phyloP scores from a whole-genome alignment of 2,329 filamentous ascomycete genomes.

The Coniochaeta prunicola region DNA sequence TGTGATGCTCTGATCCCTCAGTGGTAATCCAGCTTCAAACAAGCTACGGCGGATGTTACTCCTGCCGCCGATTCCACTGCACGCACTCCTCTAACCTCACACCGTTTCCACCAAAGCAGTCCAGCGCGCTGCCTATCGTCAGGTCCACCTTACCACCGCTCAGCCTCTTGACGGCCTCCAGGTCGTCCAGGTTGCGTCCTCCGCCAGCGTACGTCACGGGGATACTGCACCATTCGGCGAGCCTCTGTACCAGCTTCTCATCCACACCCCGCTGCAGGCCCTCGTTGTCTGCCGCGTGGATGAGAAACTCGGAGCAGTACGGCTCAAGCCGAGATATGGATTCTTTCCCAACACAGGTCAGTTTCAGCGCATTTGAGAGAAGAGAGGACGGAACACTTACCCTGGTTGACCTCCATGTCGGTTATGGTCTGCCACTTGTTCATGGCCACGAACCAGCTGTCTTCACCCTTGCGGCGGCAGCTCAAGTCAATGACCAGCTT shows the following conservation, averaged over 20 bases:
- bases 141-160: constrained; percentile 81
- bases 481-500: constrained; percentile 94
- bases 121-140: constrained; percentile 92
- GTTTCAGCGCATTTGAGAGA: neutral
- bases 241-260: constrained; percentile 66
- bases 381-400: constrained; percentile 43
- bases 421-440: constrained; percentile 99
- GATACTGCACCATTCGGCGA: constrained; percentile 82
- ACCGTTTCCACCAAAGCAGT: constrained; percentile 86
- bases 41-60: constrained; percentile 3
- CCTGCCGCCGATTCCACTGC: constrained; percentile 64
- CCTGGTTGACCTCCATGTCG: constrained; percentile 86
- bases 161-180: constrained; percentile 72
- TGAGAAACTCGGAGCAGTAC: constrained; percentile 92
- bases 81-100: constrained; percentile 88
- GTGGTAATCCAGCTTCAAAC: neutral
- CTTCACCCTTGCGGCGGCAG: constrained; percentile 65
- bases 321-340: constrained; percentile 76
- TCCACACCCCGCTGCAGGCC: constrained; percentile 89
- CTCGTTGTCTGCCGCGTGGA: constrained; percentile 95
- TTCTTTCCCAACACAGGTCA: constrained; percentile 43
- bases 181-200: constrained; percentile 72
- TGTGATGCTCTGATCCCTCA: neutral
- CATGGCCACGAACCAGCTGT: constrained; percentile 94
- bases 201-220: constrained; percentile 96